Conservation (phyloP, 495 filamentous ascomycete genomes). For the Aspergillus campestris region DNA sequence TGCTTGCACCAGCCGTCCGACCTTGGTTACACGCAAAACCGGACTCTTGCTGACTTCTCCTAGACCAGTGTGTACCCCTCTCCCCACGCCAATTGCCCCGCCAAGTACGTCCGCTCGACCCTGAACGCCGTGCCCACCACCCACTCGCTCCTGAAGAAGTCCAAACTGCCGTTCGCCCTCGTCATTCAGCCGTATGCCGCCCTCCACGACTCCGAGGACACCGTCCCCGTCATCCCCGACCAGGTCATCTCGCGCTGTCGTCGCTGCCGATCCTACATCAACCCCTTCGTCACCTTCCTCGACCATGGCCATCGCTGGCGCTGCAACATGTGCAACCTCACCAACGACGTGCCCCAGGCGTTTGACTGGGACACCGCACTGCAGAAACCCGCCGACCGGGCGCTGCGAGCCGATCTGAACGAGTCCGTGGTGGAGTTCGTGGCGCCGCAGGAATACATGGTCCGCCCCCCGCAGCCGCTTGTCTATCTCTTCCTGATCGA, state of each 20-base stretch:
- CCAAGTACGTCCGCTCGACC: conserved; percentile 93
- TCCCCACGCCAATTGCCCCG: conserved; percentile 81
- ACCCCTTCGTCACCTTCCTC: conserved; percentile 91
- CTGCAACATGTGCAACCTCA: conserved; percentile 99
- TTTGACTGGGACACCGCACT: conserved; percentile 94
- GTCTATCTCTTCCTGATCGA: conserved; percentile 98
- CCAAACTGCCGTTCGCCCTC: conserved; percentile 87
- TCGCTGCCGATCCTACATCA: conserved; percentile 94
- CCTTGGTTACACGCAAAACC: no score
- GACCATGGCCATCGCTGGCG: conserved; percentile 97
- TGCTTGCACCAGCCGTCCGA: neutral
- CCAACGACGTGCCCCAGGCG: conserved; percentile 95
- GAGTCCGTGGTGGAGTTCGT: conserved; percentile 93
- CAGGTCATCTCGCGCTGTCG: conserved; percentile 95
- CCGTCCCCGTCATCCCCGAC: conserved; percentile 85
- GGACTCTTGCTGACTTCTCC: conserved; percentile 19
- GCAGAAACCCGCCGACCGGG: conserved; percentile 83
- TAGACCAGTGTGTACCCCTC: conserved; percentile 90
- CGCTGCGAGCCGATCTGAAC: conserved; percentile 86
- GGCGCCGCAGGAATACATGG: conserved; percentile 98
- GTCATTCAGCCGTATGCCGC: conserved; percentile 93
- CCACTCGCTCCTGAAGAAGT: conserved; percentile 88
- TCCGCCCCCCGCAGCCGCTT: conserved; percentile 89
- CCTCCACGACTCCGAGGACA: conserved; percentile 86
- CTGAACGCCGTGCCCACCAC: conserved; percentile 89